These are phyloP conservation scores for Bryoglossum gracile DNA, from an alignment of 495 filamentous ascomycete genomes.

Conservation along the genomic window DNA sequence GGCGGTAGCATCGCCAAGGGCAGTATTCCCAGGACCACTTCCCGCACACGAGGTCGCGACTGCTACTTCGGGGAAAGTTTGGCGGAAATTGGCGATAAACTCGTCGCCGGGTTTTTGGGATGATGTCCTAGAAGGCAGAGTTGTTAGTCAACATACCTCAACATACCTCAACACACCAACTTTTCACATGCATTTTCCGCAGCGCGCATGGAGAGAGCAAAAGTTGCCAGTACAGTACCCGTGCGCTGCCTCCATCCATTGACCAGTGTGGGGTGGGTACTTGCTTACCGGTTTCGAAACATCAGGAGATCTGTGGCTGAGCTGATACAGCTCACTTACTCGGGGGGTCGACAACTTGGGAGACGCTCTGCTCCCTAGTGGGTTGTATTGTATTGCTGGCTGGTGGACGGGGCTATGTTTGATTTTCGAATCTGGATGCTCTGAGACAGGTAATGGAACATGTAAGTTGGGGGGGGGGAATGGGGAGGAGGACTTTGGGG, in stretches of 20 bases:
- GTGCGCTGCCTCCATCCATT: not conserved
- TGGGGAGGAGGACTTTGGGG: too few relatives aligned
- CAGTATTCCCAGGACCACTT: constrained; percentile 29
- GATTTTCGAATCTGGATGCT: too few relatives aligned
- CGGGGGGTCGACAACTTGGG: constrained; percentile 8
- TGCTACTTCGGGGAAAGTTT: constrained; percentile 65
- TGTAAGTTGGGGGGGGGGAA: too few relatives aligned
- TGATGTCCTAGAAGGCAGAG: constrained; percentile 51
- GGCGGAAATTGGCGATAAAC: constrained; percentile 75
- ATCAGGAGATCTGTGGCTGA: constrained; percentile 21
- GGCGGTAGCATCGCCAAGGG: constrained; percentile 34
- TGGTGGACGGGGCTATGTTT: not conserved
- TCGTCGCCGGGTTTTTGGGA: constrained; percentile 83
- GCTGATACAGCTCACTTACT: constrained; percentile 15
- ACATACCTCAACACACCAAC: not conserved
- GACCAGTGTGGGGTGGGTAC: not conserved
- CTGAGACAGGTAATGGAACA: too few relatives aligned
- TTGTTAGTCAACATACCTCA: not conserved
- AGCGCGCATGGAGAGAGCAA: not conserved
- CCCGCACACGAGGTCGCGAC: constrained; percentile 23
- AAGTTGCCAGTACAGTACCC: too few relatives aligned
- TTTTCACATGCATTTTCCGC: not conserved
- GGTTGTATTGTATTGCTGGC: not conserved
- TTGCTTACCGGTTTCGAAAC: constrained; percentile 29
- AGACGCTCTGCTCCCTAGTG: not conserved